Conservation (phyloP, 225 moss, liverwort and hornwort genomes). For the Thuidium tamariscinum region DNA sequence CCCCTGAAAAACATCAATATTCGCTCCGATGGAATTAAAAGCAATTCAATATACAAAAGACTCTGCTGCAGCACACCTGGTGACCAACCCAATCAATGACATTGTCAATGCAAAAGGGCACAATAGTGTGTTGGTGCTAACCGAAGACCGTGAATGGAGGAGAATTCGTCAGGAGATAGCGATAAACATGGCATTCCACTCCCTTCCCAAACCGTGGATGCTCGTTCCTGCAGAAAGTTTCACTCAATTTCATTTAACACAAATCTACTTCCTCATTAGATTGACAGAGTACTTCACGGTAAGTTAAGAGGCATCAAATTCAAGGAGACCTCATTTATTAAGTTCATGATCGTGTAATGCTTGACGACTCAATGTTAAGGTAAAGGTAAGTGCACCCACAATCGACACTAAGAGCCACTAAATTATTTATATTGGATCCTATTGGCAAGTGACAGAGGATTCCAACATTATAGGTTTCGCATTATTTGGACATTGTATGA, state of each 20-base stretch:
- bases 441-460: not conserved
- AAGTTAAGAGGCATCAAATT: not conserved
- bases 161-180: conserved; percentile 66
- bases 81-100: not conserved
- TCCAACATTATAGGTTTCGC: not conserved
- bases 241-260: not conserved
- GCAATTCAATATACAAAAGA: not conserved
- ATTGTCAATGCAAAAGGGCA: not conserved
- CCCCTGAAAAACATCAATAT: not conserved
- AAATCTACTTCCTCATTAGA: not conserved
- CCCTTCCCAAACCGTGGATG: conserved; percentile 52
- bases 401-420: not conserved
- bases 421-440: not conserved
- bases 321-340: not conserved
- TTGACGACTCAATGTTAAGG: not conserved
- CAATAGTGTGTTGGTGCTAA: not conserved
- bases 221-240: conserved; percentile 36
- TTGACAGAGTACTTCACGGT: not conserved
- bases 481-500: not conserved
- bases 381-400: not conserved
- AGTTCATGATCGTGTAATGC: not conserved
- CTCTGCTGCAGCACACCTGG: not conserved
- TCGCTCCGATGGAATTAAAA: not conserved
- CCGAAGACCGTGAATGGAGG: conserved; percentile 69
- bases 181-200: conserved; percentile 1